These are phyloP conservation scores for Berberis thunbergii DNA, from an alignment of 164 flowering plant genomes.

Conservation along the genomic window DNA sequence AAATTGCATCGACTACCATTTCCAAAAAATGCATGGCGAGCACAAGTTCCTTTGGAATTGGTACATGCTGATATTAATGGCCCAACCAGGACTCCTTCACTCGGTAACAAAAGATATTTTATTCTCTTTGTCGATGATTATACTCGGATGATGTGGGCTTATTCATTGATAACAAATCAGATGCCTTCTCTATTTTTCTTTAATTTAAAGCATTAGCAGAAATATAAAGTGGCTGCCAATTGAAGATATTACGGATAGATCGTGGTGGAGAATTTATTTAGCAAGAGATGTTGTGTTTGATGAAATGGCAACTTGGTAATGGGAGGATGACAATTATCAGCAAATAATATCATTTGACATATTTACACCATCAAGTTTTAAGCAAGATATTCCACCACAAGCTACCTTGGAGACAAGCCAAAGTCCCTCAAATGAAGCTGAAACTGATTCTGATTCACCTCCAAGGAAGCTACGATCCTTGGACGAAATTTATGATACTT, in stretches of 20 bases:
- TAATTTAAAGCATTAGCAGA: neutral
- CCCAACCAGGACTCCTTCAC: conserved; percentile 6
- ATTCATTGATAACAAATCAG: neutral
- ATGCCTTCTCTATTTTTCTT: neutral
- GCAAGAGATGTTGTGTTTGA: neutral
- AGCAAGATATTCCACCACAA: neutral
- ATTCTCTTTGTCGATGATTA: neutral
- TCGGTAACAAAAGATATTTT: neutral
- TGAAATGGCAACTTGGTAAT: neutral
- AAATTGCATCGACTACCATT: neutral
- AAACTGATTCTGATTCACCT: neutral
- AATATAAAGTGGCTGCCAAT: neutral
- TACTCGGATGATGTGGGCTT: conserved; percentile 1
- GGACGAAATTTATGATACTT: neutral
- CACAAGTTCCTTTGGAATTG: neutral
- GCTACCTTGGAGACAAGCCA: neutral
- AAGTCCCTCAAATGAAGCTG: neutral
- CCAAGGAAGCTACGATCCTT: neutral
- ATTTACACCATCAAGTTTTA: too few species aligned
- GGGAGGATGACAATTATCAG: too few species aligned
- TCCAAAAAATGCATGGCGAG: conserved; percentile 7
- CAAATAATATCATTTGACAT: too few species aligned
- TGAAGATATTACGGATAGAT: neutral
- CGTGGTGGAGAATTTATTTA: neutral
- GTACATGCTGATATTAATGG: conserved; percentile 6